Evolutionary conservation across 495 filamentous ascomycete genomes (phyloP), one percentile per base, ranked within the genome.

Genomic region (Tuber umbilicatum): DNA sequence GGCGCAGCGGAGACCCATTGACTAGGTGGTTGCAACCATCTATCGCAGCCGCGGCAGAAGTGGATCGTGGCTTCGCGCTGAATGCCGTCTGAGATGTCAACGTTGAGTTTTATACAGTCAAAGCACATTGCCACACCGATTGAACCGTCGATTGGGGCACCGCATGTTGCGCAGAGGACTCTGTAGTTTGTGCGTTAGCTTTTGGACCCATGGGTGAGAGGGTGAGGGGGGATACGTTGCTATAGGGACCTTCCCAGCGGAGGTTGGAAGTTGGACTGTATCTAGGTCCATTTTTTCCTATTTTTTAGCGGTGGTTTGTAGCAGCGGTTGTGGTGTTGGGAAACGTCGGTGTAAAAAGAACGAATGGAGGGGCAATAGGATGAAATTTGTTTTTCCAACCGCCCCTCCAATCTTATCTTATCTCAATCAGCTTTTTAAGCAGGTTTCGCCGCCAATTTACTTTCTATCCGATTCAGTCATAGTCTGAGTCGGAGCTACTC

Each of bases 131-230:
- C 94, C 5, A 82, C 73, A 69, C 93, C 93, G 72, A 93, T 90
- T n/a, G 92, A 95, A 81, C 94, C 94, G 83, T 95, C 92, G 74
- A 97, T 96, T n/a, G 93, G 89, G 73, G 91, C 91, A 76, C 94
- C 94, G 84, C 94, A 97, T 86, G 97, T 94, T 85, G 91, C 97
- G 84, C 94, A 97, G 40, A 97, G 91, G 80, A 97, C 96, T 14
- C 91, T 97, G 70, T 10, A 75, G 69, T 72, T 72, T 60, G 69
- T 21, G 39, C 7, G 39, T 68, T 43, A 75, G 68, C 45, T 68
- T 40, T 67, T 69, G 40, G 37, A 40, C 41, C 21, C 10, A 37
- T 37, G 60, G 41, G 47, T 5, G 12, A 2, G n/a, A 14, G n/a
- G n/a, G 41, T 19, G 38, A 35, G 37, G 31, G 55, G 19, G 69